Percentiles rank a stretch among this genome's conserved stretches.
Evolutionary conservation across 176 grass and related monocot genomes (phyloP).

Genomic region (Rhynchospora pubera): DNA sequence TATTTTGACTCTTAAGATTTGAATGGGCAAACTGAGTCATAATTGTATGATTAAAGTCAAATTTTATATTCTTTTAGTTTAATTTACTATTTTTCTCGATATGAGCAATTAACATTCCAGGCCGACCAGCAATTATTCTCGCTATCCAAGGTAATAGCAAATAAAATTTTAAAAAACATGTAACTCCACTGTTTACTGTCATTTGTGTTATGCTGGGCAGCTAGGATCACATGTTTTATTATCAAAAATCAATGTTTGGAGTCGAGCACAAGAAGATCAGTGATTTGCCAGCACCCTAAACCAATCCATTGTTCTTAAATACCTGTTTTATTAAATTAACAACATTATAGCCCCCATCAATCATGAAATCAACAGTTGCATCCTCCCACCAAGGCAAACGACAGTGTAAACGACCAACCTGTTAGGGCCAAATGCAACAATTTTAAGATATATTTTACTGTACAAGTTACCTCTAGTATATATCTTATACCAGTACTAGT

Average conservation of each 20-base stretch:
- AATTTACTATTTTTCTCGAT: not conserved
- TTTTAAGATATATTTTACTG: not conserved
- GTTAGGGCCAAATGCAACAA: constrained; percentile 23
- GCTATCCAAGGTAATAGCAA: not conserved
- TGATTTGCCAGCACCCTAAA: not conserved
- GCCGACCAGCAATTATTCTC: not conserved
- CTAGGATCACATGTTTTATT: not conserved
- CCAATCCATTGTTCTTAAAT: not conserved
- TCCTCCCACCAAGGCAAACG: constrained; percentile 94
- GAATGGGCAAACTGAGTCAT: not conserved
- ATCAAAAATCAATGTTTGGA: not conserved
- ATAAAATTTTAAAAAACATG: not conserved
- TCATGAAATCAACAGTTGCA: constrained; percentile 86
- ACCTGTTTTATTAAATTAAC: constrained; percentile 71
- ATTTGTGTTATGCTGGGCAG: not conserved
- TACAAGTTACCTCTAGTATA: not conserved
- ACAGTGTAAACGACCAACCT: constrained; percentile 84
- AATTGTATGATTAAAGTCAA: not conserved
- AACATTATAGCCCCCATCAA: constrained; percentile 89
- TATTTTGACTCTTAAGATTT: not conserved
- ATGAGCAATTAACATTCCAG: not conserved
- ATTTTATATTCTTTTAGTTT: not conserved
- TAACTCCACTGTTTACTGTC: not conserved
- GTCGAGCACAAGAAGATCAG: not conserved
- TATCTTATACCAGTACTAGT: constrained; percentile 2